Conservation (phyloP, 2,329 filamentous ascomycete genomes). For the Aspergillus sp. region DNA sequence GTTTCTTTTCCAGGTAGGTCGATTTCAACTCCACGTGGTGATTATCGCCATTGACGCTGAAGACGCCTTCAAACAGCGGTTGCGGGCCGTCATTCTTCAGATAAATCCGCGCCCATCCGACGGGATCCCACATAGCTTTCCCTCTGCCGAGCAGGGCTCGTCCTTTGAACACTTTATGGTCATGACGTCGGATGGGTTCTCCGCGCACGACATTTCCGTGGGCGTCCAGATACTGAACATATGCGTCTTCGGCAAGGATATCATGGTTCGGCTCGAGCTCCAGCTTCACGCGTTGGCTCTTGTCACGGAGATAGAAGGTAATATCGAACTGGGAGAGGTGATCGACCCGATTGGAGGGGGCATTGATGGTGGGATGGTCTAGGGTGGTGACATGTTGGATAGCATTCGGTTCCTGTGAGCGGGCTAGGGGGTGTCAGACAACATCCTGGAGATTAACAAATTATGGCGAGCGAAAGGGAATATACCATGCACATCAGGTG, state of each 20-base stretch:
- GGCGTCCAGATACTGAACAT: slow-evolving; percentile 66
- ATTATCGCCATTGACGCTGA: slow-evolving; percentile 74
- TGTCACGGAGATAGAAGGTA: slow-evolving; percentile 69
- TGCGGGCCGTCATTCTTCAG: slow-evolving; percentile 71
- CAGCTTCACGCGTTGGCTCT: slow-evolving; percentile 70
- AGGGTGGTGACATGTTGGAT: slow-evolving; percentile 71
- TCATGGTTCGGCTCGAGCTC: slow-evolving; percentile 87
- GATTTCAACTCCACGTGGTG: slow-evolving; percentile 80
- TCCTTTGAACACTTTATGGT: slow-evolving; percentile 83
- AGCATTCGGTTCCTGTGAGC: slow-evolving; percentile 73
- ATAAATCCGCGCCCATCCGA: slow-evolving; percentile 82
- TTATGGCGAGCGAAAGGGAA: background rate
- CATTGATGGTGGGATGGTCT: slow-evolving; percentile 73
- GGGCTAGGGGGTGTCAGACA: slow-evolving; percentile 45
- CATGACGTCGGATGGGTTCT: slow-evolving; percentile 68
- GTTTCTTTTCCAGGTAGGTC: slow-evolving; percentile 71
- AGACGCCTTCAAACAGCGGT: slow-evolving; percentile 87
- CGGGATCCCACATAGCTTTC: slow-evolving; percentile 69
- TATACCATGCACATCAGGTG: slow-evolving; percentile 13
- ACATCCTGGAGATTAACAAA: background rate
- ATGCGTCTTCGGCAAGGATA: slow-evolving; percentile 73
- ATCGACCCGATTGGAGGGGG: slow-evolving; percentile 74
- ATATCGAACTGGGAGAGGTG: slow-evolving; percentile 82
- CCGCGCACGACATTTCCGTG: slow-evolving; percentile 66
- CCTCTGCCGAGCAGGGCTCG: slow-evolving; percentile 66